Percentiles rank a stretch among this genome's conserved stretches.
Evolutionary conservation across 1,139 yeast species (phyloP).

Genomic region (Saccharomyces hybrid): DNA sequence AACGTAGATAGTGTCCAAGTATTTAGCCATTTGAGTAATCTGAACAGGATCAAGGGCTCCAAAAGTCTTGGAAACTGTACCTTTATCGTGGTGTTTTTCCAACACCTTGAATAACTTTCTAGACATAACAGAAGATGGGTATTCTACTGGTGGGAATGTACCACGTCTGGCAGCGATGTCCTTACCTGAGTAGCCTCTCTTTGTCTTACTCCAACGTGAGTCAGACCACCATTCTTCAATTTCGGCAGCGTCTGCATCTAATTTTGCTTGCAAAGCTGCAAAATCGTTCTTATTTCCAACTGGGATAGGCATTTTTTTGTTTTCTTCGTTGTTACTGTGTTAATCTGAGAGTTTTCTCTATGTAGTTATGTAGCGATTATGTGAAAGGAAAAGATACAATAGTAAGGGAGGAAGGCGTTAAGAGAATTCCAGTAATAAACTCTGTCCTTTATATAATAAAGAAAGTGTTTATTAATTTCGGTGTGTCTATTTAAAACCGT

Average conservation of each 20-base stretch:
- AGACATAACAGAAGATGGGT: constrained; percentile 77
- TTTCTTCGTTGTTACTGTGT: constrained; percentile 1
- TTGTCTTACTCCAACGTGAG: constrained; percentile 85
- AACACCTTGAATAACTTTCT: constrained; percentile 69
- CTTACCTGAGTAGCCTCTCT: constrained; percentile 81
- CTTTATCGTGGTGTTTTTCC: constrained; percentile 62
- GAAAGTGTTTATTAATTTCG: background rate
- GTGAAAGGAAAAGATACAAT: background rate
- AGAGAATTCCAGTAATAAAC: background rate
- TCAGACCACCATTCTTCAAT: constrained; percentile 86
- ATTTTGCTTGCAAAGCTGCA: constrained; percentile 12
- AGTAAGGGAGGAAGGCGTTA: background rate
- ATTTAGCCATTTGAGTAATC: constrained; percentile 93
- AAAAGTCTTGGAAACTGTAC: constrained; percentile 80
- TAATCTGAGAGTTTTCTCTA: background rate
- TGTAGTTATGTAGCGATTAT: background rate
- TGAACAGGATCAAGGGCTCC: constrained; percentile 97
- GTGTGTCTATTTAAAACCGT: background rate
- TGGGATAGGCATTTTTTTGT: constrained; percentile 9
- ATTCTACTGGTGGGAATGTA: constrained; percentile 49
- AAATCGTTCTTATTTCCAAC: constrained; percentile 14
- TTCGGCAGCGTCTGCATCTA: constrained; percentile 55
- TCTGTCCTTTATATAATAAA: background rate
- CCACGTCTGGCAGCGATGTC: constrained; percentile 90
- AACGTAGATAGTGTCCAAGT: constrained; percentile 85